Evolutionary conservation across 805 yeast genomes (phyloP).

Genomic region (Priceomyces haplophilus): DNA sequence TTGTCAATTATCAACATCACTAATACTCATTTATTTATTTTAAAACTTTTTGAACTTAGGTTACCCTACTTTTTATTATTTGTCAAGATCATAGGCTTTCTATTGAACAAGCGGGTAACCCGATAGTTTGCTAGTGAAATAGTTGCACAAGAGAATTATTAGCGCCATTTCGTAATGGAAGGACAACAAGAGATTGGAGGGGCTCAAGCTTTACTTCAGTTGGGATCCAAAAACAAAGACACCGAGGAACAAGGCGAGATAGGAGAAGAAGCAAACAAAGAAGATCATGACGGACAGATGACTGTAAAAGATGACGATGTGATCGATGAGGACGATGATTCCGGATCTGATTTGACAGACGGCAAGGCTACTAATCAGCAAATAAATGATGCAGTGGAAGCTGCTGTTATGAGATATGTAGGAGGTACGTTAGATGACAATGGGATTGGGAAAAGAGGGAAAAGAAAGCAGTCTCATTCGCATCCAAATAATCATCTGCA

Average conservation of each 20-base stretch:
- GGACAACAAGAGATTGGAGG: conserved; percentile 43
- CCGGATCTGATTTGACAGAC: conserved; percentile 11
- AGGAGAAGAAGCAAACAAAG: conserved; percentile 7
- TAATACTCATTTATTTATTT: background rate
- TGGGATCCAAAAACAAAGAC: conserved; percentile 32
- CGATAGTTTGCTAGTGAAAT: background rate
- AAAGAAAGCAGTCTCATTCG: conserved; percentile 22
- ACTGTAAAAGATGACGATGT: conserved; percentile 1
- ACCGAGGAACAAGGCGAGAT: conserved; percentile 8
- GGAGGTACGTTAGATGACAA: conserved; percentile 54
- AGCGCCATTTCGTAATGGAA: conserved; percentile 20
- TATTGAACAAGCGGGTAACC: conserved; percentile 12
- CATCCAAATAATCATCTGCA: conserved; percentile 5
- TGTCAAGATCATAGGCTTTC: conserved; percentile 3
- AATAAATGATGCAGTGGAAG: conserved; percentile 61
- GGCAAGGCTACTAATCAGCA: conserved; percentile 35
- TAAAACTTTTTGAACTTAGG: conserved; percentile 1
- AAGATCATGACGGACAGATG: conserved; percentile 1
- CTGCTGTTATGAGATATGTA: conserved; percentile 72
- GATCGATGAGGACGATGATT: conserved; percentile 9
- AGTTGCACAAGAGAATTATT: conserved; percentile 1
- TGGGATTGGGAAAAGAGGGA: conserved; percentile 10
- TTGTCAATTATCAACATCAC: conserved; percentile 2
- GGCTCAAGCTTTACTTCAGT: conserved; percentile 43
- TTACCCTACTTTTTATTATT: conserved; percentile 11